Percentiles rank a stretch among this genome's conserved stretches.
Evolutionary conservation across 495 filamentous ascomycete genomes (phyloP).

Genomic region (Parachaetomium inaequale): DNA sequence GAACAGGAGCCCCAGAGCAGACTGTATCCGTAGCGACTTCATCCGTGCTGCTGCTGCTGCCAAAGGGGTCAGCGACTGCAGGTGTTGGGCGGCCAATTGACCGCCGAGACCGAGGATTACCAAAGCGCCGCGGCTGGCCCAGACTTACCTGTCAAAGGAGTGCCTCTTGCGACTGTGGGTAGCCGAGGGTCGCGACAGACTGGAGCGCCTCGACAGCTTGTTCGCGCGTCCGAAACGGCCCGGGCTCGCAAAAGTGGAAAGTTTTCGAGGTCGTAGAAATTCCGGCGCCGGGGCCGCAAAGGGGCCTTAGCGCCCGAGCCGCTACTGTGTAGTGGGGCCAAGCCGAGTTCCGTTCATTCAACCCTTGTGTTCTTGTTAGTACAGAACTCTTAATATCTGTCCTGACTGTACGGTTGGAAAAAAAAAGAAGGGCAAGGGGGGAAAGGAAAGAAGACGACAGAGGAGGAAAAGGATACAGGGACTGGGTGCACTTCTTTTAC

Average conservation of each 20-base stretch:
- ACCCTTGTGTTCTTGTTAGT: too few relatives aligned
- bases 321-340: too few relatives aligned
- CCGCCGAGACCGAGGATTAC: neutral
- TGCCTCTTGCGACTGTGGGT: conserved; percentile 8
- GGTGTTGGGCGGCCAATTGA: neutral
- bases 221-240: conserved; percentile 3
- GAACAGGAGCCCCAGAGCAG: conserved; percentile 32
- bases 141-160: conserved; percentile 23
- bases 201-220: neutral
- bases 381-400: too few relatives aligned
- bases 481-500: too few relatives aligned
- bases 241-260: conserved; percentile 16
- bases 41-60: conserved; percentile 29
- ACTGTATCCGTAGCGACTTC: conserved; percentile 31
- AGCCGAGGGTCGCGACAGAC: conserved; percentile 21
- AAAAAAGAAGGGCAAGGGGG: too few relatives aligned
- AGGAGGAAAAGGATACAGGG: too few relatives aligned
- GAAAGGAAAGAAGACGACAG: too few relatives aligned
- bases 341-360: too few relatives aligned
- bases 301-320: conserved; percentile 17
- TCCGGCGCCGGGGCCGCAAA: neutral
- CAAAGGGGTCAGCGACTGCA: neutral
- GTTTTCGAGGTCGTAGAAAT: conserved; percentile 23
- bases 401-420: too few relatives aligned
- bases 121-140: neutral